Conservation (phyloP, 2,329 filamentous ascomycete genomes). For the Ambrosiella beaveri region DNA sequence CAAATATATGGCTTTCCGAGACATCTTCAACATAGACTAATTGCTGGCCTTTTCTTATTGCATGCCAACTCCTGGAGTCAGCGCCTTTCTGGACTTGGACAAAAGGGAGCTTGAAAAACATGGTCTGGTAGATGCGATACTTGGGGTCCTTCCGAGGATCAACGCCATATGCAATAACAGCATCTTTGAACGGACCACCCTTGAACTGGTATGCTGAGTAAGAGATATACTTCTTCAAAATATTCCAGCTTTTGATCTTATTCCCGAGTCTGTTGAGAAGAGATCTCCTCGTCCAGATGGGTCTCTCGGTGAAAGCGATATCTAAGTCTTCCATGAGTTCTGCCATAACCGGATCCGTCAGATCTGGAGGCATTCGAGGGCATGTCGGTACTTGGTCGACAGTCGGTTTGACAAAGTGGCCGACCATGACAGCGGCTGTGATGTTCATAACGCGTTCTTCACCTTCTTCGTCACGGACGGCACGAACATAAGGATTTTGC, state of each 20-base stretch:
- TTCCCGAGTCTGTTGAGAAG: constrained; percentile 54
- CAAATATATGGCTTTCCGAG: constrained; percentile 56
- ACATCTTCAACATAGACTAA: constrained; percentile 24
- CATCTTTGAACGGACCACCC: constrained; percentile 80
- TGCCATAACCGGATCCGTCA: constrained; percentile 43
- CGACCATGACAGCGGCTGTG: constrained; percentile 39
- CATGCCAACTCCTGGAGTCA: constrained; percentile 17
- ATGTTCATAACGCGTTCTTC: constrained; percentile 37
- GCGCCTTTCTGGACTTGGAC: constrained; percentile 18
- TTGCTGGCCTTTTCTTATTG: constrained; percentile 18
- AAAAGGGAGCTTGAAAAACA: constrained; percentile 61
- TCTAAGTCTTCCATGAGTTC: constrained; percentile 47
- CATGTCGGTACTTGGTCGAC: constrained; percentile 43
- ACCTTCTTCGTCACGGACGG: constrained; percentile 39
- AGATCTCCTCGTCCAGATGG: constrained; percentile 73
- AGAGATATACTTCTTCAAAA: constrained; percentile 58
- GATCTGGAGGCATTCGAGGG: constrained; percentile 42
- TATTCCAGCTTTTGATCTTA: constrained; percentile 33
- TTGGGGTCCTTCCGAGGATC: constrained; percentile 66
- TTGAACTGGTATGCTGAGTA: constrained; percentile 87
- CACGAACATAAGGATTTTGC: constrained; percentile 63
- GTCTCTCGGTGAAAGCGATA: constrained; percentile 51
- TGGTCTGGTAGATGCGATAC: constrained; percentile 71
- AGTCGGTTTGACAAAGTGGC: constrained; percentile 42
- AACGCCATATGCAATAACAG: constrained; percentile 67